Percentiles rank a stretch among this genome's conserved stretches.
Conservation (phyloP, 202 grass and related monocot genomes). For the Zizania palustris region DNA sequence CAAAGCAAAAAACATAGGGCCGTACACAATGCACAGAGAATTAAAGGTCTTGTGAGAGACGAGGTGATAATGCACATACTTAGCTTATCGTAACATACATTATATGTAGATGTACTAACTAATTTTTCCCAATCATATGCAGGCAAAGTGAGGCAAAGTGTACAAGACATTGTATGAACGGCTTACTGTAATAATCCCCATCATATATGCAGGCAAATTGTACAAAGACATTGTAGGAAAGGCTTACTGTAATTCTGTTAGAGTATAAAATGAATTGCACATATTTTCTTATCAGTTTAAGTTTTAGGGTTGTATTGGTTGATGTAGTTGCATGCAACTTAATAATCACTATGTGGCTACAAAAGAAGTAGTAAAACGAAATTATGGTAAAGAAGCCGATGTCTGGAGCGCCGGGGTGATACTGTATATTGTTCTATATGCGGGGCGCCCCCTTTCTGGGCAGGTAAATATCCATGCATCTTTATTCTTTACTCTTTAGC, state of each 20-base stretch:
- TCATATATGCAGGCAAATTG: too few relatives aligned
- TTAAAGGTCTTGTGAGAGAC: neutral
- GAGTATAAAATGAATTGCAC: too few relatives aligned
- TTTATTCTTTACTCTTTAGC: neutral
- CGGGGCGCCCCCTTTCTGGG: constrained; percentile 71
- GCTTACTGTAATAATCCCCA: too few relatives aligned
- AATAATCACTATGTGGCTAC: constrained; percentile 84
- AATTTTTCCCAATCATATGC: constrained; percentile 16
- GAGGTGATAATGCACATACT: neutral
- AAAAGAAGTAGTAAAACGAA: constrained; percentile 68
- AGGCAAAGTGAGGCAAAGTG: too few relatives aligned
- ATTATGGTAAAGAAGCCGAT: constrained; percentile 79
- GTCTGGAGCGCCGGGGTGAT: constrained; percentile 90
- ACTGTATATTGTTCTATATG: constrained; percentile 80
- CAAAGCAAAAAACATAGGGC: neutral
- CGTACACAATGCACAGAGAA: neutral
- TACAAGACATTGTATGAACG: too few relatives aligned
- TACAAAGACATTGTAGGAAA: constrained; percentile 73
- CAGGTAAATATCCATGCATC: constrained; percentile 43
- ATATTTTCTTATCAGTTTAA: too few relatives aligned
- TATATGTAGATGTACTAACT: neutral
- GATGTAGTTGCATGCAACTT: too few relatives aligned
- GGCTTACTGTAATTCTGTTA: too few relatives aligned
- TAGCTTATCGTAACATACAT: neutral
- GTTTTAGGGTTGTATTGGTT: too few relatives aligned